phyloP scores from a whole-genome alignment of 1,284 basidiomycete species.

The Puccinia triticina region DNA sequence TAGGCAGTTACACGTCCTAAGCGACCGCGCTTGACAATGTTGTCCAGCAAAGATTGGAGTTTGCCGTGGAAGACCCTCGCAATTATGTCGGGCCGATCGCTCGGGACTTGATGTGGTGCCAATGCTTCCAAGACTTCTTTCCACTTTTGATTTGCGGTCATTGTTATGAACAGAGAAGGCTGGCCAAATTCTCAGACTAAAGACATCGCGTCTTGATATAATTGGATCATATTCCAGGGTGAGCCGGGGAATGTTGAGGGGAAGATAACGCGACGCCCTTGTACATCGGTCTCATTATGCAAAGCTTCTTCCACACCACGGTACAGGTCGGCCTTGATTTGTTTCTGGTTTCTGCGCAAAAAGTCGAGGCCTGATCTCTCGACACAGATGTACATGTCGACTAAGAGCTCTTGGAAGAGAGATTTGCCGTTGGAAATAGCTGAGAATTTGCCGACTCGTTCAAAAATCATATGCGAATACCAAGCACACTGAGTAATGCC shows the following conservation, averaged over 20 bases:
- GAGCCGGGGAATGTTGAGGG: constrained; percentile 61
- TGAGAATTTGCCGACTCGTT: background rate
- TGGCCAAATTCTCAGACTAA: constrained; percentile 58
- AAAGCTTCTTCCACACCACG: background rate
- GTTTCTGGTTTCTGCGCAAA: background rate
- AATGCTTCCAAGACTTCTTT: background rate
- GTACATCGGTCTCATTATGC: constrained; percentile 28
- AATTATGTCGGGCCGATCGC: background rate
- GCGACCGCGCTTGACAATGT: background rate
- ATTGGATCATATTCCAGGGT: constrained; percentile 59
- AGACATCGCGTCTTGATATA: constrained; percentile 61
- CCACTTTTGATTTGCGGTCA: constrained; percentile 62
- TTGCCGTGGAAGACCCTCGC: background rate
- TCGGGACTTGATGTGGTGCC: background rate
- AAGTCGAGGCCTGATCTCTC: background rate
- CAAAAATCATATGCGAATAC: background rate
- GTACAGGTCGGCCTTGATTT: background rate
- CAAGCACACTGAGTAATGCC: background rate
- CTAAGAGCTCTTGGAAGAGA: background rate
- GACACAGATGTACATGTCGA: background rate
- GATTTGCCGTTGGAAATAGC: background rate
- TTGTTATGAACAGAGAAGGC: constrained; percentile 62
- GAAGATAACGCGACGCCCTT: constrained; percentile 56
- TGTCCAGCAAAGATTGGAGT: background rate
- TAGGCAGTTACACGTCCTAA: background rate